phyloP scores from a whole-genome alignment of 768 basidiomycete genomes.

The Serpula lacrymans region DNA sequence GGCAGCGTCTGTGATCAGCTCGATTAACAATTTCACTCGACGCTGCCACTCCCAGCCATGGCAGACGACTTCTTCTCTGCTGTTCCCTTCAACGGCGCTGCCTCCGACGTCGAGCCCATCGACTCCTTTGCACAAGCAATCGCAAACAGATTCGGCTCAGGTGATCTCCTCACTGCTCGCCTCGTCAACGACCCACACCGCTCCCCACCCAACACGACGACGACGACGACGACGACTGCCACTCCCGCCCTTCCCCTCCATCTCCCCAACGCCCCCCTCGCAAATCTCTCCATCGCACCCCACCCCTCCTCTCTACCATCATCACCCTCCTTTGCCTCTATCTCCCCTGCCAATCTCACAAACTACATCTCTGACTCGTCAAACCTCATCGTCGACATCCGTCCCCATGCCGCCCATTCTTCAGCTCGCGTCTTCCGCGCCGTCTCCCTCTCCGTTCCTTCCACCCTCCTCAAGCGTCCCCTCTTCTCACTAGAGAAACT shows the following conservation, averaged over 20 bases:
- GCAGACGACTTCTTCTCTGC: constrained; percentile 42
- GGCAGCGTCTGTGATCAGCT: no score
- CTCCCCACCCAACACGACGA: constrained; percentile 13
- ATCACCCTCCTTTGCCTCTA: constrained; percentile 16
- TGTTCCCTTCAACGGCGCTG: constrained; percentile 18
- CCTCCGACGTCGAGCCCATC: constrained; percentile 24
- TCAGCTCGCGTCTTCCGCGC: constrained; percentile 64
- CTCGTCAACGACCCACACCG: constrained; percentile 24
- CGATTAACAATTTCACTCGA: no score
- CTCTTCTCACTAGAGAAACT: constrained; percentile 79
- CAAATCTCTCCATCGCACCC: constrained; percentile 30
- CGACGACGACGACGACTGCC: constrained; percentile 4
- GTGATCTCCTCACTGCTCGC: constrained; percentile 36
- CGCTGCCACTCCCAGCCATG: no score
- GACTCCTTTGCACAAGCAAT: constrained; percentile 56
- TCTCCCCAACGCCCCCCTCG: constrained; percentile 16
- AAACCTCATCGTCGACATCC: constrained; percentile 80
- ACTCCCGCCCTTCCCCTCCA: constrained; percentile 22
- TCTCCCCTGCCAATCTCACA: constrained; percentile 28
- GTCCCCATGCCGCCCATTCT: constrained; percentile 73
- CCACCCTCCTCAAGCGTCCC: constrained; percentile 90
- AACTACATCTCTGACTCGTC: constrained; percentile 30
- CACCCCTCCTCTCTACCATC: constrained; percentile 20
- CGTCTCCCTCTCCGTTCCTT: constrained; percentile 87
- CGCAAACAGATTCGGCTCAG: constrained; percentile 38